Conservation (phyloP, 805 yeast genomes). For the Ogataea pignaliae region DNA sequence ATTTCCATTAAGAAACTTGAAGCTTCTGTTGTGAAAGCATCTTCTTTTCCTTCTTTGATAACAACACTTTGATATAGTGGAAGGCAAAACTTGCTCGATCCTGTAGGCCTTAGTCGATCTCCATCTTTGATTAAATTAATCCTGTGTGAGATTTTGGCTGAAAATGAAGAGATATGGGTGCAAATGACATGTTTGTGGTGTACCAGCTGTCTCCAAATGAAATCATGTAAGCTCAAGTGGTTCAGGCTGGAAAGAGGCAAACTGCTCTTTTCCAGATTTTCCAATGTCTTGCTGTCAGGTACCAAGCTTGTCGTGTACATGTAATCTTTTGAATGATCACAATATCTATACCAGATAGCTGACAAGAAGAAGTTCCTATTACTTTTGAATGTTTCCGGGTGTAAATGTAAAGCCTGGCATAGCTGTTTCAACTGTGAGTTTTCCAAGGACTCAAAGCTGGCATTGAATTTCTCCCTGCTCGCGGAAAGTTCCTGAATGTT, state of each 20-base stretch:
- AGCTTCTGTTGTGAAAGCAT: not conserved
- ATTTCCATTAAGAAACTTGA: constrained; percentile 1
- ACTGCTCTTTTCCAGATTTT: too few relatives aligned
- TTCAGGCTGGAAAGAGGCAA: too few relatives aligned
- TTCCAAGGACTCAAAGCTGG: not conserved
- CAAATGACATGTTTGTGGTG: not conserved
- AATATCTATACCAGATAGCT: constrained; percentile 14
- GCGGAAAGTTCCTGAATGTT: constrained; percentile 2
- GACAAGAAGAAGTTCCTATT: constrained; percentile 10
- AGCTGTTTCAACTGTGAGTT: constrained; percentile 1
- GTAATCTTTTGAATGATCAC: constrained; percentile 1
- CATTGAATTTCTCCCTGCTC: constrained; percentile 1
- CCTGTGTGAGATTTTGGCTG: not conserved
- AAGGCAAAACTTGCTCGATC: constrained; percentile 11
- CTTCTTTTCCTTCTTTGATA: not conserved
- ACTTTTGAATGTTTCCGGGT: constrained; percentile 2
- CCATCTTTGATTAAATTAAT: not conserved
- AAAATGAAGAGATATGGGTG: not conserved
- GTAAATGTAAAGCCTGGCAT: not conserved
- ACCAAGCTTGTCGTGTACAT: not conserved
- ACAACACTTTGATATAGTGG: not conserved
- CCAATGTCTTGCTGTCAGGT: not conserved
- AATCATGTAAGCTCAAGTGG: constrained; percentile 5
- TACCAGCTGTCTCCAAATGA: not conserved
- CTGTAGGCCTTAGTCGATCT: not conserved